Percentiles rank a stretch among this genome's conserved stretches.
phyloP scores from a whole-genome alignment of 345 rosid species.

The Camelina sativa region DNA sequence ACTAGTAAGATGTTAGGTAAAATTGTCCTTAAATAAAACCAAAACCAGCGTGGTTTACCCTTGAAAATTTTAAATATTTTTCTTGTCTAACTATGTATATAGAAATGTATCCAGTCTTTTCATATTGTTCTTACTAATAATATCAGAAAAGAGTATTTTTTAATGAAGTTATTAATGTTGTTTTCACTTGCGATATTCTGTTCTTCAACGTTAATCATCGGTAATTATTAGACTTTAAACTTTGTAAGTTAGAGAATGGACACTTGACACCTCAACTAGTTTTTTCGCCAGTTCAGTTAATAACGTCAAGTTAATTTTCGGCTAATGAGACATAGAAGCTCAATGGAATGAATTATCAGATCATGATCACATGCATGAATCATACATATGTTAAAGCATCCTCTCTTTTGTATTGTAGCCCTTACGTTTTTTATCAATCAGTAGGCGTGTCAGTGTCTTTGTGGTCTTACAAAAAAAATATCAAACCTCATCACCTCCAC shows the following conservation, averaged over 20 bases:
- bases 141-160: not conserved
- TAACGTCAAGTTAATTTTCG: not conserved
- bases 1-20: slow-evolving; percentile 22
- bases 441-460: slow-evolving; percentile 27
- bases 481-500: slow-evolving; percentile 10
- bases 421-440: not conserved
- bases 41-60: not conserved
- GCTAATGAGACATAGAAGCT: slow-evolving; percentile 1
- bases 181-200: not conserved
- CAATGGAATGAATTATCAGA: not conserved
- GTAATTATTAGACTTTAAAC: not conserved
- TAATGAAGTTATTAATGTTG: not conserved
- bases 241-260: not conserved
- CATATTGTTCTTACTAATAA: not conserved
- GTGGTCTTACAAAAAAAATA: not conserved
- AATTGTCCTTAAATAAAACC: not conserved
- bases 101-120: not conserved
- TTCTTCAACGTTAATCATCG: not conserved
- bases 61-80: not conserved
- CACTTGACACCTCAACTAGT: not conserved
- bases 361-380: not conserved
- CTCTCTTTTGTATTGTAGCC: not conserved
- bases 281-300: not conserved
- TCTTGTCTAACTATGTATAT: not conserved
- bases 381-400: not conserved